Conservation (phyloP, 2,329 filamentous ascomycete genomes). For the Aspergillus terreus region DNA sequence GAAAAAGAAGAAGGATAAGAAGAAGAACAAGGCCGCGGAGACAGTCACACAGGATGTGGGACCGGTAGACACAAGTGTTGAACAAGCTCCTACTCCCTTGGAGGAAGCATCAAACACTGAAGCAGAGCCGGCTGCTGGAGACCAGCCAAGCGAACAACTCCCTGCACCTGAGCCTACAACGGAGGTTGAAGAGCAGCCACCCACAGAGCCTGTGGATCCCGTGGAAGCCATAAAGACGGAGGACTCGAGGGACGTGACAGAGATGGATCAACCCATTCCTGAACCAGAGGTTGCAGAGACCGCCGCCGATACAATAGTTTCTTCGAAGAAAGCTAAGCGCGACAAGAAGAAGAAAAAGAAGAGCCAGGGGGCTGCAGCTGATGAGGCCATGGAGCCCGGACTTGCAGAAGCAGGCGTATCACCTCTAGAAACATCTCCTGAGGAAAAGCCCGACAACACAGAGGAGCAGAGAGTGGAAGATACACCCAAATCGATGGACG, state of each 20-base stretch:
- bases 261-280: background rate
- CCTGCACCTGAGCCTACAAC: background rate
- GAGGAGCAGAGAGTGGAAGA: background rate
- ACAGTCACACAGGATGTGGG: slow-evolving; percentile 12
- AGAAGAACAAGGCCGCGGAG: slow-evolving; percentile 21
- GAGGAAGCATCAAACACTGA: background rate
- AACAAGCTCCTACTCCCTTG: too few relatives aligned
- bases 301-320: slow-evolving; percentile 3
- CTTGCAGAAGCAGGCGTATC: too few relatives aligned
- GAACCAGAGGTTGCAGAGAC: slow-evolving; percentile 9
- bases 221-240: background rate
- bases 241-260: background rate
- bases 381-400: slow-evolving; percentile 6
- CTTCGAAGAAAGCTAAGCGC: slow-evolving; percentile 24
- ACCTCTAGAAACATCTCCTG: too few relatives aligned
- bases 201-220: background rate
- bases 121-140: background rate
- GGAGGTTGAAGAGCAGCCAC: background rate
- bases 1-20: slow-evolving; percentile 36
- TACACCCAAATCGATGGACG: slow-evolving; percentile 1
- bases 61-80: background rate
- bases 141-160: background rate
- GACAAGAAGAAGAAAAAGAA: slow-evolving; percentile 24
- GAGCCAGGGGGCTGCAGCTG: slow-evolving; percentile 6
- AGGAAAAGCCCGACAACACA: too few relatives aligned